A percentile compares a stretch with the other conserved stretches of the same genome.
These are phyloP conservation scores for Endotrypanum monterogeii DNA, from an alignment of 208 protist species.

Conservation along the genomic window DNA sequence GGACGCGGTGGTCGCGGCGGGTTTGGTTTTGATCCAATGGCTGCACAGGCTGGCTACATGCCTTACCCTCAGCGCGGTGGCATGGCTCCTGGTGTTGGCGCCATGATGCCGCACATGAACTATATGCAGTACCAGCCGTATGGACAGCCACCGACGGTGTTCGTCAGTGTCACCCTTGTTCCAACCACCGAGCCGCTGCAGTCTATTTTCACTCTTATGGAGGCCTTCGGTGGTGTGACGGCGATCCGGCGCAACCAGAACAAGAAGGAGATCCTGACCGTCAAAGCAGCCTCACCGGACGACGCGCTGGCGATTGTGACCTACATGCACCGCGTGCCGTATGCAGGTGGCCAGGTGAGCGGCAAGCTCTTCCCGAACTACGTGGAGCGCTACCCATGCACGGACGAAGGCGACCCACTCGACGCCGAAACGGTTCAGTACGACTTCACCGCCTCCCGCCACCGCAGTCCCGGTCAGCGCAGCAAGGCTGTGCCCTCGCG, in stretches of 20 bases:
- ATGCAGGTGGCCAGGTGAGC: conserved; percentile 80
- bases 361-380: conserved; percentile 86
- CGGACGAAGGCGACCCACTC: conserved; percentile 79
- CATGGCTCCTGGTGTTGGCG: conserved; percentile 30
- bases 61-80: conserved; percentile 18
- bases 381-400: conserved; percentile 84
- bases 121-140: conserved; percentile 33
- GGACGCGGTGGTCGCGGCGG: conserved; percentile 35
- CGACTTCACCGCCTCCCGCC: conserved; percentile 87
- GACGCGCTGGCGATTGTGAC: conserved; percentile 77
- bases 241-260: conserved; percentile 90
- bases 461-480: conserved; percentile 86
- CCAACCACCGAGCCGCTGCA: conserved; percentile 80
- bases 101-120: conserved; percentile 48
- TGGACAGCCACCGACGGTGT: conserved; percentile 57
- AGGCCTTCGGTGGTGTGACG: conserved; percentile 83
- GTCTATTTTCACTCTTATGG: conserved; percentile 81
- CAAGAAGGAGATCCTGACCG: conserved; percentile 86
- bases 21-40: conserved; percentile 51
- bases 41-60: conserved; percentile 12
- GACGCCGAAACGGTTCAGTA: conserved; percentile 78
- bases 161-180: conserved; percentile 77
- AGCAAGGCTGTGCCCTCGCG: conserved; percentile 71
- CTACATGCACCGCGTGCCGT: conserved; percentile 78
- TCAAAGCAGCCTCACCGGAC: conserved; percentile 82